Evolutionary conservation across 2,329 filamentous ascomycete genomes (phyloP), one percentile per base, ranked within the genome.

Genomic region (Cordyceps tenuipes): DNA sequence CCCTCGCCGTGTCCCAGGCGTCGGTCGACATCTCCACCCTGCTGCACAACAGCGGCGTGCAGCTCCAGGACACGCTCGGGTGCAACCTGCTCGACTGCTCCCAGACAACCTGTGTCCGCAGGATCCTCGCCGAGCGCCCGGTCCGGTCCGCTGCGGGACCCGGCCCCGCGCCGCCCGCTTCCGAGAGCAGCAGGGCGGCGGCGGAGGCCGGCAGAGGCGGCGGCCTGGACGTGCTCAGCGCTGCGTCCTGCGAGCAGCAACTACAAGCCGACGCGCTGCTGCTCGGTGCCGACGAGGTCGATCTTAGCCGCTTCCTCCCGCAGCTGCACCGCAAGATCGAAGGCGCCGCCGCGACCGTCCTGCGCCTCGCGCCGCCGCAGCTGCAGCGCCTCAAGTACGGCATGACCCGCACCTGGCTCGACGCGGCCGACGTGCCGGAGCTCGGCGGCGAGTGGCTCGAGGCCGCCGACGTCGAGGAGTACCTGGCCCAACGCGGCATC

Each of bases 371-470:
- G 4, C 59, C 59, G 41, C 59, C 59, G 3, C 51, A 57, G 19
- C 52, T 61, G 41, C 59, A 61, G 31, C 47, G 53, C 13, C 48
- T 61, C 23, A 31, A 52, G n/a, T 61, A 58, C 48, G 59, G 59
- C 23, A 48, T 57, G 26, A 61, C 59, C 19, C 46, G 59, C 5
- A 61, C 59, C 12, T 57, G 46, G 52, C 52, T 61, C 47, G 59
- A 57, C 12, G 57, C 59, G 19, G 48, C 59, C 19, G 48, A 56
- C 19, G n/a, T 61, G 21, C 59, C 59, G 2, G 47, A 53, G 17
- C 48, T 61, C 9, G 39, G 36, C 2, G 59, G 59, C 29, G 53
- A 61, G 48, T 61, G 59, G 59, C 59, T 61, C 43, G 59, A 61
- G 39, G 46, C 59, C 9, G 36, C 47, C 4, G 59, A 61, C 7